Percentiles rank a stretch among this genome's conserved stretches.
Evolutionary conservation across 805 yeast species (phyloP).

Genomic region (Metschnikowia borealis): DNA sequence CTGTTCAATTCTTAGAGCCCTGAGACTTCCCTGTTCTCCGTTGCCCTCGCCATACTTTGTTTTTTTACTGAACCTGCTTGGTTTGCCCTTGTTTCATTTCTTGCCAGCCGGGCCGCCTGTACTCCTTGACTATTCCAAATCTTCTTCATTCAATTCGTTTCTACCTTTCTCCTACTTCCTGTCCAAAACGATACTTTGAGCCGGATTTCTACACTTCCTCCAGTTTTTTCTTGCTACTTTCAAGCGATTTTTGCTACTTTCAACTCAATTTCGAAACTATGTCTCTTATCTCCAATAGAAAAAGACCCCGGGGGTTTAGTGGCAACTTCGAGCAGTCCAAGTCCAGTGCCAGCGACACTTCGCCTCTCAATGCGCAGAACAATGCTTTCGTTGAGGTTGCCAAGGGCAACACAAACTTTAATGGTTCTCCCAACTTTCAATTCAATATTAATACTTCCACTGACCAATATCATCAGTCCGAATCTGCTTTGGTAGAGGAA

Average conservation of each 20-base stretch:
- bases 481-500: conserved; percentile 19
- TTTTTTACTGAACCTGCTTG: not conserved
- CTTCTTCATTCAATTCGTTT: not conserved
- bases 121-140: not conserved
- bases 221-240: not conserved
- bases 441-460: not conserved
- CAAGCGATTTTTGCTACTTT: not conserved
- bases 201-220: not conserved
- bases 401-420: not conserved
- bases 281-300: conserved; percentile 40
- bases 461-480: conserved; percentile 8
- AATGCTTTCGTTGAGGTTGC: conserved; percentile 1
- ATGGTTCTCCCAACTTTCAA: not conserved
- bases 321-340: conserved; percentile 30
- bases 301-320: conserved; percentile 44
- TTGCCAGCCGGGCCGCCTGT: not conserved
- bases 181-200: not conserved
- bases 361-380: not conserved
- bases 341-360: conserved; percentile 11
- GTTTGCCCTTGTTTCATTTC: not conserved
- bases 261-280: conserved; percentile 10
- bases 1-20: not conserved
- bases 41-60: not conserved
- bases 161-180: not conserved
- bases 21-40: not conserved